phyloP scores from a whole-genome alignment of 2,329 filamentous ascomycete species.

The Ustulina deusta region DNA sequence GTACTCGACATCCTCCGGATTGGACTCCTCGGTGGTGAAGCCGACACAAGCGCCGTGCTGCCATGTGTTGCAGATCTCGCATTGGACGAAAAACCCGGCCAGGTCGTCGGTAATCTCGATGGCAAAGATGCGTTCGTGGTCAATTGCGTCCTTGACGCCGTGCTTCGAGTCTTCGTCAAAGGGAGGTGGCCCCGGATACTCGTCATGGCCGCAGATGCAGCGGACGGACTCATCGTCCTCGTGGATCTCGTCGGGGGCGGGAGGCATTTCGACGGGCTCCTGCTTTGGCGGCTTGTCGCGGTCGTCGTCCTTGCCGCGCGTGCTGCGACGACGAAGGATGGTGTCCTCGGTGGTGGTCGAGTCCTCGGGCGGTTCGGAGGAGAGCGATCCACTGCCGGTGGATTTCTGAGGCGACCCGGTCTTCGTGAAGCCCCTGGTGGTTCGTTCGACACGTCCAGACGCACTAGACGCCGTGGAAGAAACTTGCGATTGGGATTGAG shows the following conservation, averaged over 20 bases:
- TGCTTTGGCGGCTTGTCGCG: slow-evolving; percentile 59
- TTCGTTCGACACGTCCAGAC: slow-evolving; percentile 80
- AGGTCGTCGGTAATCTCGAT: slow-evolving; percentile 82
- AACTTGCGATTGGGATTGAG: slow-evolving; percentile 80
- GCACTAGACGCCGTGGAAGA: slow-evolving; percentile 83
- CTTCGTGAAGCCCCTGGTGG: slow-evolving; percentile 78
- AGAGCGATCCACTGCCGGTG: slow-evolving; percentile 77
- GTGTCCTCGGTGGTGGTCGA: slow-evolving; percentile 69
- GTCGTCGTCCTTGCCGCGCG: slow-evolving; percentile 77
- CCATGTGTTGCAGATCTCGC: slow-evolving; percentile 98
- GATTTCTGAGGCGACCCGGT: slow-evolving; percentile 80
- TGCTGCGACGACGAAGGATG: slow-evolving; percentile 79
- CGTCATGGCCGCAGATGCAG: slow-evolving; percentile 93
- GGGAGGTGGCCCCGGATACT: slow-evolving; percentile 87
- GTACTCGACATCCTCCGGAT: slow-evolving; percentile 85
- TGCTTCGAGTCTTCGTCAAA: slow-evolving; percentile 67
- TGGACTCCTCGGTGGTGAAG: slow-evolving; percentile 92
- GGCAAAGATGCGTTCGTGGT: slow-evolving; percentile 68
- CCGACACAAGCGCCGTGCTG: slow-evolving; percentile 98
- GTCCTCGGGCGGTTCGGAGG: slow-evolving; percentile 76
- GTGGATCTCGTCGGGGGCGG: slow-evolving; percentile 74
- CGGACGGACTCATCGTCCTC: slow-evolving; percentile 95
- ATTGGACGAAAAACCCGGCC: slow-evolving; percentile 97
- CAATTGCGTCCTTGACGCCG: slow-evolving; percentile 67
- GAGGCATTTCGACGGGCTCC: slow-evolving; percentile 62